Conservation (phyloP, 2,329 filamentous ascomycete genomes). For the Aspergillus udagawae region DNA sequence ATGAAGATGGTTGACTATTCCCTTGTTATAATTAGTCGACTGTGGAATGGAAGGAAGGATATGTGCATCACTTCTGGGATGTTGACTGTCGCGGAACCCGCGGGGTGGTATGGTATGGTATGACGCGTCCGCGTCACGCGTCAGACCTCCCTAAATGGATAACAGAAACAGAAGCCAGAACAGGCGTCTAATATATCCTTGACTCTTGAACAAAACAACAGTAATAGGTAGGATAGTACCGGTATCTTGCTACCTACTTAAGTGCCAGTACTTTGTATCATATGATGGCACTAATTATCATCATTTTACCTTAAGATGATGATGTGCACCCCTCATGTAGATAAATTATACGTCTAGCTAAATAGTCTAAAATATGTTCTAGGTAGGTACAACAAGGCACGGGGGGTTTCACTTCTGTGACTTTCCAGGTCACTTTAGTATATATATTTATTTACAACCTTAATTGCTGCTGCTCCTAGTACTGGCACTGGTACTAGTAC, state of each 20-base stretch:
- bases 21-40: slow-evolving; percentile 16
- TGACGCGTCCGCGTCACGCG: slow-evolving; percentile 25
- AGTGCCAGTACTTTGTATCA: not conserved
- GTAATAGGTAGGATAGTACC: not conserved
- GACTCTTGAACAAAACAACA: not conserved
- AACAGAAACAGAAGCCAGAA: not conserved
- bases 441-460: too few species aligned
- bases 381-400: not conserved
- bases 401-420: not conserved
- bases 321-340: not conserved
- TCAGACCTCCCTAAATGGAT: slow-evolving; percentile 1
- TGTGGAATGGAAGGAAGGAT: slow-evolving; percentile 15
- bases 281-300: not conserved
- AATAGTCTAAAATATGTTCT: too few species aligned
- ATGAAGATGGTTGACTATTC: slow-evolving; percentile 9
- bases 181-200: not conserved
- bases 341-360: not conserved
- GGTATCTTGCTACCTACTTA: not conserved
- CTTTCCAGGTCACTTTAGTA: not conserved
- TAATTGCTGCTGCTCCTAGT: not conserved
- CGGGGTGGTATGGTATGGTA: slow-evolving; percentile 26
- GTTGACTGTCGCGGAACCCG: slow-evolving; percentile 13
- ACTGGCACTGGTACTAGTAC: not conserved
- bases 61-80: slow-evolving; percentile 11
- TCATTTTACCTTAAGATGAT: not conserved